Conservation (phyloP, 192 early-diverging fungal genomes). For the Backusella morwellensis region DNA sequence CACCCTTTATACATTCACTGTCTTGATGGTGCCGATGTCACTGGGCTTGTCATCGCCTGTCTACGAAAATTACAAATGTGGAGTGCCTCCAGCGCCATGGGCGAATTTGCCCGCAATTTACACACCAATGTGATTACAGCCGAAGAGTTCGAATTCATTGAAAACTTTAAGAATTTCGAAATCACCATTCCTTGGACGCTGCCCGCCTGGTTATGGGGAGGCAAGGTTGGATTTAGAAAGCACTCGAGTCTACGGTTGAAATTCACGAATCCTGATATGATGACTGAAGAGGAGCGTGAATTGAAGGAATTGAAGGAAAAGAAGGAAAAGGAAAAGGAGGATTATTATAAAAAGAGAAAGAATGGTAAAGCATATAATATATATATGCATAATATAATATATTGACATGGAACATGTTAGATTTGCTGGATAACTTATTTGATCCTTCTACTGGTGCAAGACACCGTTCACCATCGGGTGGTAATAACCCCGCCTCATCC, state of each 20-base stretch:
- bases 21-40: slow-evolving; percentile 85
- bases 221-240: slow-evolving; percentile 57
- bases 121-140: slow-evolving; percentile 58
- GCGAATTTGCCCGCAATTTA: slow-evolving; percentile 65
- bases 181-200: slow-evolving; percentile 58
- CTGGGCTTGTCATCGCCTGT: slow-evolving; percentile 80
- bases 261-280: slow-evolving; percentile 43
- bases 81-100: slow-evolving; percentile 67
- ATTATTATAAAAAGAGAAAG: slow-evolving; percentile 26
- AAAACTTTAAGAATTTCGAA: slow-evolving; percentile 64
- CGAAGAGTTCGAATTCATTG: slow-evolving; percentile 76
- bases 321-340: slow-evolving; percentile 32
- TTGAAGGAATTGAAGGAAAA: slow-evolving; percentile 24
- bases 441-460: slow-evolving; percentile 16
- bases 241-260: slow-evolving; percentile 68
- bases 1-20: slow-evolving; percentile 89
- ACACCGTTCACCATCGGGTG: not conserved
- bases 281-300: slow-evolving; percentile 32
- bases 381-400: too few relatives aligned
- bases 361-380: not conserved
- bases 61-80: slow-evolving; percentile 91
- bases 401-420: slow-evolving; percentile 1
- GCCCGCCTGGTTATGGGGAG: slow-evolving; percentile 71
- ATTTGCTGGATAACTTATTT: slow-evolving; percentile 37
- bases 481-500: not conserved